Percentiles rank a stretch among this genome's conserved stretches.
Conservation (phyloP, 768 basidiomycete species). For the Rossbeevera mucosa region DNA sequence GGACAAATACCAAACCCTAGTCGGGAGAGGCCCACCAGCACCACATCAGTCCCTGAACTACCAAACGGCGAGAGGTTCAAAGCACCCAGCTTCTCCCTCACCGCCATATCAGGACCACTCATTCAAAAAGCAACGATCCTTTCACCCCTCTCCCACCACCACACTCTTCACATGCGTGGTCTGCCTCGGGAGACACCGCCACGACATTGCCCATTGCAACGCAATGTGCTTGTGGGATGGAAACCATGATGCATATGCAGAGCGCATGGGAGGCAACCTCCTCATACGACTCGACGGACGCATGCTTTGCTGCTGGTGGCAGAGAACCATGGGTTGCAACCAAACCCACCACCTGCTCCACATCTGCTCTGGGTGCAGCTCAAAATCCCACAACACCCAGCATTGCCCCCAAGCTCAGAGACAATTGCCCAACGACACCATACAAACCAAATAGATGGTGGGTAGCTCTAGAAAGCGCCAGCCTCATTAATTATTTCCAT, state of each 20-base stretch:
- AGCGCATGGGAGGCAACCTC: neutral
- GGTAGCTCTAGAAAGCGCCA: neutral
- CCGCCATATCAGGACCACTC: neutral
- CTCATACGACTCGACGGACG: neutral
- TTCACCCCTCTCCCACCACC: neutral
- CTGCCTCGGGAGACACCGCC: neutral
- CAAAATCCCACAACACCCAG: neutral
- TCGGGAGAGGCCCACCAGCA: neutral
- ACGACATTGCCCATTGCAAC: neutral
- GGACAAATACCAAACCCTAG: neutral
- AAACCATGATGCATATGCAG: neutral
- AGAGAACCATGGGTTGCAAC: neutral
- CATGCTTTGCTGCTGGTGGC: neutral
- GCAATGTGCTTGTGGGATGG: neutral
- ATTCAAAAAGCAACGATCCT: neutral
- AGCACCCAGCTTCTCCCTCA: neutral
- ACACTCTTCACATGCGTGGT: neutral
- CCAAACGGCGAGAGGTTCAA: neutral
- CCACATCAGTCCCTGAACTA: neutral
- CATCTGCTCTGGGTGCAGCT: neutral
- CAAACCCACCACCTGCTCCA: neutral
- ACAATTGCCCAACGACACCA: neutral
- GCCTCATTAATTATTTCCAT: too few species aligned
- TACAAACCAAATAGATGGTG: neutral
- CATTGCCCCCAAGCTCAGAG: neutral